Evolutionary conservation across 1,139 yeast genomes (phyloP), one percentile per base, ranked within the genome.

Genomic region (Diutina ranongensis): DNA sequence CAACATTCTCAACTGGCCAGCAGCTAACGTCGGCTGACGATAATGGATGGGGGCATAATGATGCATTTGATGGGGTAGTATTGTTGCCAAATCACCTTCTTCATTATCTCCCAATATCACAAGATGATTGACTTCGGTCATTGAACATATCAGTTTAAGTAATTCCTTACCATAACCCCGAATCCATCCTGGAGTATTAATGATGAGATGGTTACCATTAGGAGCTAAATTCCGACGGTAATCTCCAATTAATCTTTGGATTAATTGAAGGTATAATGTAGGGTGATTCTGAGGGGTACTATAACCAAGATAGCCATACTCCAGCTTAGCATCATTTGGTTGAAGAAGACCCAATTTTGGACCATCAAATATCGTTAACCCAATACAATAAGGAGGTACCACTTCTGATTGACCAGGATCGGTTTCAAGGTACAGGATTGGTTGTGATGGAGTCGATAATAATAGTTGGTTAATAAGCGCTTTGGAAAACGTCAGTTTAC

Each of bases 171-270:
- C 42, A 15, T n/a, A 22, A 7, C 42, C 42, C 13, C 28, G n/a
- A 10, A 38, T 25, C 42, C 42, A 38, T 9, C 42, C 42, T 7
- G 42, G 42, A 27, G 42, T 38, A 10, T 38, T 38, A 10, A 38
- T 38, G 10, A 38, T n/a, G 15, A 38, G 25, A 13, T 25, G 42
- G 8, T 13, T 21, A 5, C 40, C 25, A 9, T 35, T 19, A 4
- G 38, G 2, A 22, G 38, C 38, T 25, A 25, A 7, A n/a, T 15
- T 31, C 12, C 21, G 40, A 3, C 22, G 40, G 16, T 20, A 35
- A 4, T 38, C 4, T 21, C 28, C 42, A 4, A 38, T 3, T n/a
- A 38, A 20, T 13, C 25, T 31, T 10, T 16, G 32, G 28, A 38
- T 38, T 20, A 38, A 13, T n/a, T 38, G 32, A 13, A 38, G 21